Evolutionary conservation across 1,284 basidiomycete genomes (phyloP).

Genomic region (Ustilago crameri): DNA sequence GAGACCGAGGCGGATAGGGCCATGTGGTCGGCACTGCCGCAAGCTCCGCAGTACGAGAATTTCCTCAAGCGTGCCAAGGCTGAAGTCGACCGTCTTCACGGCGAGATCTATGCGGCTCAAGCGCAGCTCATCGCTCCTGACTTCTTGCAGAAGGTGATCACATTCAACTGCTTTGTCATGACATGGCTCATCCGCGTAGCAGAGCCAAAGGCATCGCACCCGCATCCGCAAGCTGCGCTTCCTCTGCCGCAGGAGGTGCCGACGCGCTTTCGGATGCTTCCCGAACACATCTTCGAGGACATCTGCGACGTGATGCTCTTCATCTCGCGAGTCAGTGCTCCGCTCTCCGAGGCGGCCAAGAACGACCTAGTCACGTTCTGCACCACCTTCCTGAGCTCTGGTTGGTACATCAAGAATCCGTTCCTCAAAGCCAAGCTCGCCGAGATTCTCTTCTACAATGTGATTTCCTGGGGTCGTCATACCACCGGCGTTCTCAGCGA

Average conservation of each 20-base stretch:
- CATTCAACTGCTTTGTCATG: conserved; percentile 88
- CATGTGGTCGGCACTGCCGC: conserved; percentile 53
- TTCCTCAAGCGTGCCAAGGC: conserved; percentile 64
- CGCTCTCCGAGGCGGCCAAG: conserved; percentile 79
- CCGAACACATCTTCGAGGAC: conserved; percentile 95
- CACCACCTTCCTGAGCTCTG: conserved; percentile 90
- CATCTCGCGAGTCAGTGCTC: conserved; percentile 81
- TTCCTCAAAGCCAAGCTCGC: conserved; percentile 98
- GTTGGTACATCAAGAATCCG: conserved; percentile 98
- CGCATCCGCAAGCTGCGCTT: conserved; percentile 68
- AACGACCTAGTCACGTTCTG: conserved; percentile 89
- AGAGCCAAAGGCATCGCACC: conserved; percentile 85
- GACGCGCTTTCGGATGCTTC: conserved; percentile 84
- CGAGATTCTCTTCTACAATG: conserved; percentile 87
- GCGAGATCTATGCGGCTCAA: conserved; percentile 79
- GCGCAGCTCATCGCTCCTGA: conserved; percentile 88
- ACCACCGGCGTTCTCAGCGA: conserved; percentile 83
- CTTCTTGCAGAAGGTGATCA: conserved; percentile 80
- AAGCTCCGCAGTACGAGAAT: conserved; percentile 64
- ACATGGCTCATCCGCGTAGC: conserved; percentile 93
- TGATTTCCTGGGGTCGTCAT: conserved; percentile 80
- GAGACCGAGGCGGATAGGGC: conserved; percentile 75
- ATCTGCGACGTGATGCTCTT: conserved; percentile 86
- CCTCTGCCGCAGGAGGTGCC: conserved; percentile 88
- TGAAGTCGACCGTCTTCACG: conserved; percentile 66